Evolutionary conservation across 1,284 basidiomycete genomes (phyloP).

Genomic region (Pseudozyma thailandica): DNA sequence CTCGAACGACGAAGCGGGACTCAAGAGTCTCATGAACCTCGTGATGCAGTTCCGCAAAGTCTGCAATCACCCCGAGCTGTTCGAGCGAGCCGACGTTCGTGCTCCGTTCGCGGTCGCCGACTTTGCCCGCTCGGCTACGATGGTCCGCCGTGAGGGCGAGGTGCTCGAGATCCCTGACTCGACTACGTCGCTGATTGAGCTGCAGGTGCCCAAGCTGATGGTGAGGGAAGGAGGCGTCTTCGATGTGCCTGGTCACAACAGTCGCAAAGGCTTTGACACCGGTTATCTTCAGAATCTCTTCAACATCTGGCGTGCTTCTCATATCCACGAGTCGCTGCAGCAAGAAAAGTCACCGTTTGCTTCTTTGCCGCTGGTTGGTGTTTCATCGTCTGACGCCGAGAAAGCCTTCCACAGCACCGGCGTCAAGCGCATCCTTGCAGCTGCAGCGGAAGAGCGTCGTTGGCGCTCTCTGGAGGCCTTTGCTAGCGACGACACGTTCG

Average conservation of each 20-base stretch:
- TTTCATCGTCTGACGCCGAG: conserved; percentile 75
- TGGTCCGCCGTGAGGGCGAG: conserved; percentile 87
- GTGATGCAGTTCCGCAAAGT: conserved; percentile 99
- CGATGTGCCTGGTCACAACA: conserved; percentile 75
- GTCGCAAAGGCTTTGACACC: conserved; percentile 74
- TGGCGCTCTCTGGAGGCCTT: conserved; percentile 46
- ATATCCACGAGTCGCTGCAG: conserved; percentile 79
- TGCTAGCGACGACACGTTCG: conserved; percentile 74
- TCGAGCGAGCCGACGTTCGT: conserved; percentile 94
- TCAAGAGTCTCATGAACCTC: conserved; percentile 95
- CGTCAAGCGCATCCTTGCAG: conserved; percentile 71
- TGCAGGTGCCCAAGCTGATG: conserved; percentile 79
- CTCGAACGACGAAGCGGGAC: conserved; percentile 86
- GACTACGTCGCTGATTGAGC: conserved; percentile 85
- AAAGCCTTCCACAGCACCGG: conserved; percentile 74
- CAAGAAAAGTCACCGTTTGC: conserved; percentile 75
- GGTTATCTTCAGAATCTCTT: conserved; percentile 78
- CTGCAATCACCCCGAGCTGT: conserved; percentile 98
- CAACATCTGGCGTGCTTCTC: conserved; percentile 89
- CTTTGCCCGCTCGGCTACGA: conserved; percentile 83
- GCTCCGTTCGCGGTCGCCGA: conserved; percentile 89
- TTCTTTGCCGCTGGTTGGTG: conserved; percentile 78
- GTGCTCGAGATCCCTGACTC: conserved; percentile 82
- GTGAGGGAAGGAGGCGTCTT: conserved; percentile 83
- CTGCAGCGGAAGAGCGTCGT: conserved; percentile 63